These are phyloP conservation scores for Wolfiporia cocos DNA, from an alignment of 1,284 basidiomycete genomes.

Conservation along the genomic window DNA sequence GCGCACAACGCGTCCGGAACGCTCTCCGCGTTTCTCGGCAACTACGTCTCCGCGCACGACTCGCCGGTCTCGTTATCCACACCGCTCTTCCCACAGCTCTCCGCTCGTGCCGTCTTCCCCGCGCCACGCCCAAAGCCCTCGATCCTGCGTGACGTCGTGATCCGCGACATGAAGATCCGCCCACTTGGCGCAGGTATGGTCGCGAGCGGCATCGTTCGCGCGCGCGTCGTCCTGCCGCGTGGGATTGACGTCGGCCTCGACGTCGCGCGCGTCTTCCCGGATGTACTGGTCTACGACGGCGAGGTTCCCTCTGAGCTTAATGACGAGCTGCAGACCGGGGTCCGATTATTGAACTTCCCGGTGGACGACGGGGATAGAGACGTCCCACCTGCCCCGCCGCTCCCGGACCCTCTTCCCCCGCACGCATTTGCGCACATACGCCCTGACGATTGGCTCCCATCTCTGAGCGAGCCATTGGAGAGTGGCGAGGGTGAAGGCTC, in stretches of 20 bases:
- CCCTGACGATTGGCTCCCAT: slow-evolving; percentile 60
- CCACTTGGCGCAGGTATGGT: slow-evolving; percentile 42
- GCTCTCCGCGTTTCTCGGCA: slow-evolving; percentile 54
- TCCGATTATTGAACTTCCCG: slow-evolving; percentile 4
- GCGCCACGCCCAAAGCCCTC: slow-evolving; percentile 53
- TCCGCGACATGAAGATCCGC: slow-evolving; percentile 66
- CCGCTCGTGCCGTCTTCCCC: slow-evolving; percentile 52
- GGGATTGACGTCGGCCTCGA: slow-evolving; percentile 59
- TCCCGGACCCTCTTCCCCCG: slow-evolving; percentile 59
- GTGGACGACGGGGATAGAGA: slow-evolving; percentile 12
- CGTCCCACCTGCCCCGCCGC: slow-evolving; percentile 36
- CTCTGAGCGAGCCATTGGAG: slow-evolving; percentile 39
- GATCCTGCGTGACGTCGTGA: slow-evolving; percentile 62
- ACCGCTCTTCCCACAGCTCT: slow-evolving; percentile 42
- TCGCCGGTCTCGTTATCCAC: slow-evolving; percentile 55
- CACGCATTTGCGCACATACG: slow-evolving; percentile 68
- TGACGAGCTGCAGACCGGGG: too few relatives aligned
- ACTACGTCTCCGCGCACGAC: slow-evolving; percentile 49
- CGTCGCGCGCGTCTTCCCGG: slow-evolving; percentile 60
- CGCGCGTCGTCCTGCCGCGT: slow-evolving; percentile 54
- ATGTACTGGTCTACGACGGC: slow-evolving; percentile 72
- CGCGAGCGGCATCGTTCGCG: slow-evolving; percentile 62
- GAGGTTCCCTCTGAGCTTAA: slow-evolving; percentile 38
- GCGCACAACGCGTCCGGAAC: slow-evolving; percentile 35
- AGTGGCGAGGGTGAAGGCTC: slow-evolving; percentile 42